A percentile compares a stretch with the other conserved stretches of the same genome.
Evolutionary conservation across 352 stramenopile genomes (phyloP).

Genomic region (Phytophthora citricola): DNA sequence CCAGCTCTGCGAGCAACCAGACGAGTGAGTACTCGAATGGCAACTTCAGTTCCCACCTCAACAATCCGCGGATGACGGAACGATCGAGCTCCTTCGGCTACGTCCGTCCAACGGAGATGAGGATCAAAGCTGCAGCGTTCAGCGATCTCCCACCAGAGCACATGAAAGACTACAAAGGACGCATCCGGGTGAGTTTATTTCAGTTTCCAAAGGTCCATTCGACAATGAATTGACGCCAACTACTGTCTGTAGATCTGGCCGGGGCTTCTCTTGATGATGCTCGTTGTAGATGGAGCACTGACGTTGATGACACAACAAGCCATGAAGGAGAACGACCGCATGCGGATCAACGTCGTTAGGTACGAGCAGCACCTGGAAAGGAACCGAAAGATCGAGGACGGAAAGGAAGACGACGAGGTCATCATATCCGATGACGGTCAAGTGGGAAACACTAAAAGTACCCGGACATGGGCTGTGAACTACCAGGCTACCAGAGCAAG

Average conservation of each 20-base stretch:
- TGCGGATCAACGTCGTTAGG: constrained; percentile 20
- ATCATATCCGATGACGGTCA: constrained; percentile 61
- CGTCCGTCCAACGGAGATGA: constrained; percentile 59
- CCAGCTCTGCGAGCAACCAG: background rate
- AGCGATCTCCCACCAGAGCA: constrained; percentile 47
- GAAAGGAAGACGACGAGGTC: constrained; percentile 36
- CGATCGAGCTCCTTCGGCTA: background rate
- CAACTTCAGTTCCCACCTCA: constrained; percentile 20
- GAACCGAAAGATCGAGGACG: constrained; percentile 53
- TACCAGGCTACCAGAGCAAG: constrained; percentile 72
- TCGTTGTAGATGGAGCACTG: constrained; percentile 43
- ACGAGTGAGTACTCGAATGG: constrained; percentile 35
- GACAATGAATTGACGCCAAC: no score
- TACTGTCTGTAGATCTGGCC: constrained; percentile 55
- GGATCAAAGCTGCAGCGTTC: constrained; percentile 52
- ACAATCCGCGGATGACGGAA: constrained; percentile 1
- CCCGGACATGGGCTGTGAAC: constrained; percentile 53
- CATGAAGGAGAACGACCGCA: constrained; percentile 37
- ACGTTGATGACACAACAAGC: constrained; percentile 50
- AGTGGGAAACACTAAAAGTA: constrained; percentile 65
- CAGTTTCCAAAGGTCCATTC: no score
- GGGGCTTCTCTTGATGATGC: constrained; percentile 53
- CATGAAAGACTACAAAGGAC: constrained; percentile 72
- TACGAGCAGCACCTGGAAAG: constrained; percentile 35
- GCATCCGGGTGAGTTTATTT: constrained; percentile 2